Percentiles rank a stretch among this genome's conserved stretches.
These are phyloP conservation scores for Neospermospora avenae DNA, from an alignment of 2,329 filamentous ascomycete genomes.

Conservation along the genomic window DNA sequence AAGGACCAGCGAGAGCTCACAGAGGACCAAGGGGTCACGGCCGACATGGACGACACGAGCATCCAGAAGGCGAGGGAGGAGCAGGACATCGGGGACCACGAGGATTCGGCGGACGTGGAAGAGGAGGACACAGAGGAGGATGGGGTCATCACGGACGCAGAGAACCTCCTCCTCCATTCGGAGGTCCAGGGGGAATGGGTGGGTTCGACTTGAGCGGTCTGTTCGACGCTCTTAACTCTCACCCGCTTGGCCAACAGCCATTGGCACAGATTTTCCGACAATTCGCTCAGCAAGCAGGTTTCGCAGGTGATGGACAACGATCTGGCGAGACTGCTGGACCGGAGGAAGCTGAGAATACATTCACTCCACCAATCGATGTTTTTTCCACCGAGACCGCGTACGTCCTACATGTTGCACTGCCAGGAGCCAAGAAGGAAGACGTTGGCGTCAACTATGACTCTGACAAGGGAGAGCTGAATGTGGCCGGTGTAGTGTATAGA, in stretches of 20 bases:
- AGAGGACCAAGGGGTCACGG: conserved; percentile 4
- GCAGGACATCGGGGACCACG: conserved; percentile 3
- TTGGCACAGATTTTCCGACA: conserved; percentile 30
- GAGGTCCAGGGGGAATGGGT: conserved; percentile 20
- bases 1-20: background rate
- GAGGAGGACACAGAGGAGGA: conserved; percentile 17
- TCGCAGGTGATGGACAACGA: conserved; percentile 19
- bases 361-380: conserved; percentile 68
- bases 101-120: conserved; percentile 3
- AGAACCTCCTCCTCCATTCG: conserved; percentile 25
- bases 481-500: conserved; percentile 71
- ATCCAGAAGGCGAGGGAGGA: conserved; percentile 7
- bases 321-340: conserved; percentile 26
- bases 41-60: conserved; percentile 4
- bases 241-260: conserved; percentile 27
- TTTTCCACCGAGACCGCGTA: conserved; percentile 66
- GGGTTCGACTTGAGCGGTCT: conserved; percentile 32
- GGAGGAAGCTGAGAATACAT: conserved; percentile 40
- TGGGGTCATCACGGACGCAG: conserved; percentile 21
- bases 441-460: conserved; percentile 73
- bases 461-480: conserved; percentile 60
- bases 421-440: conserved; percentile 77
- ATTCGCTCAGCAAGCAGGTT: conserved; percentile 27
- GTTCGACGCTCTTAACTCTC: conserved; percentile 25
- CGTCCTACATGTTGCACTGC: conserved; percentile 69